phyloP scores from a whole-genome alignment of 345 rosid genomes.

The Chamaenerion angustifolium region DNA sequence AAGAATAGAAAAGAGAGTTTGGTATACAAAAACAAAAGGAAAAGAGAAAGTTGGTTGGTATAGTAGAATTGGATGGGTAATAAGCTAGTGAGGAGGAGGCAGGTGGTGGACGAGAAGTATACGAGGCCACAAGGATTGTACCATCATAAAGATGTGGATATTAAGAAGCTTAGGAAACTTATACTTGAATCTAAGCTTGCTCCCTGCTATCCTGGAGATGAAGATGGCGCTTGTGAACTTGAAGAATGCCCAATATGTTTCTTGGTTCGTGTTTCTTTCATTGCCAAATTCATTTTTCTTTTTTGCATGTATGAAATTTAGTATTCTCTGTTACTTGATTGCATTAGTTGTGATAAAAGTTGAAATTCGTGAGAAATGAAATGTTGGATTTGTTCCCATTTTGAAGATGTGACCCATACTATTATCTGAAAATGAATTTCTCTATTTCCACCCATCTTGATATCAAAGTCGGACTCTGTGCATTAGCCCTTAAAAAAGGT shows the following conservation, averaged over 20 bases:
- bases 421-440: too few species aligned
- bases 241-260: slow-evolving; percentile 99
- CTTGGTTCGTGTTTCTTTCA: slow-evolving; percentile 42
- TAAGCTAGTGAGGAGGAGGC: slow-evolving; percentile 80
- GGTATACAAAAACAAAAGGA: neutral
- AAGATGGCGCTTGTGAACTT: slow-evolving; percentile 55
- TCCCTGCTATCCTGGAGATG: slow-evolving; percentile 94
- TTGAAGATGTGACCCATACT: too few species aligned
- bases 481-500: too few species aligned
- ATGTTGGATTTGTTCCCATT: too few species aligned
- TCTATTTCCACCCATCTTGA: too few species aligned
- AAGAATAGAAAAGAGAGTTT: neutral
- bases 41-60: neutral
- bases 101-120: slow-evolving; percentile 80
- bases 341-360: too few species aligned
- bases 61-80: slow-evolving; percentile 56
- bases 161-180: slow-evolving; percentile 88
- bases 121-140: slow-evolving; percentile 90
- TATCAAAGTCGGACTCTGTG: too few species aligned
- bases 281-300: neutral
- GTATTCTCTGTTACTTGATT: too few species aligned
- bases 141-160: slow-evolving; percentile 78
- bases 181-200: slow-evolving; percentile 94
- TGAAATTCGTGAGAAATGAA: too few species aligned
- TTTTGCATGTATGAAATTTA: too few species aligned